These are phyloP conservation scores for Tulasnella sp. DNA, from an alignment of 768 basidiomycete species.

Conservation along the genomic window DNA sequence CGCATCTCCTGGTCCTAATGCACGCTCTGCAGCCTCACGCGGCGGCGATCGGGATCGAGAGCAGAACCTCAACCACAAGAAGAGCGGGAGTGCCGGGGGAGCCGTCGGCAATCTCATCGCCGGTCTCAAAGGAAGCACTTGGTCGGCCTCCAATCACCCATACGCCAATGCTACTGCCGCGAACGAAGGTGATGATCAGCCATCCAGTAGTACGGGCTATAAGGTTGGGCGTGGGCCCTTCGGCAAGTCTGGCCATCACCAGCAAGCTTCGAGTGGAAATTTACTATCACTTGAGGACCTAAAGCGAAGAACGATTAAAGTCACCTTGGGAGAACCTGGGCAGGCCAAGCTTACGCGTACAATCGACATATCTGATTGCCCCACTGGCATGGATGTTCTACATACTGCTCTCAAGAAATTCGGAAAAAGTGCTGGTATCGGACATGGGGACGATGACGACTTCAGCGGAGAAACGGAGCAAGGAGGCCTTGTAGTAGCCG, in stretches of 20 bases:
- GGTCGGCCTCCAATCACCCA: constrained; percentile 30
- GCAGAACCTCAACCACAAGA: constrained; percentile 22
- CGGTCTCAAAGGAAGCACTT: constrained; percentile 22
- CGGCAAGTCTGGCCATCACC: constrained; percentile 49
- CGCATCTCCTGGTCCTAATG: constrained; percentile 30
- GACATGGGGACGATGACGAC: constrained; percentile 45
- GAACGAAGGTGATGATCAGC: constrained; percentile 1
- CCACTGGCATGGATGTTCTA: constrained; percentile 81
- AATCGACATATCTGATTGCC: constrained; percentile 80
- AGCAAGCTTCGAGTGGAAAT: constrained; percentile 35
- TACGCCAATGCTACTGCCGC: not conserved
- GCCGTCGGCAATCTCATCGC: constrained; percentile 31
- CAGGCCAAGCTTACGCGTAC: constrained; percentile 57
- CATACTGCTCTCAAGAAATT: constrained; percentile 91
- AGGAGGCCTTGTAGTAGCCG: constrained; percentile 78
- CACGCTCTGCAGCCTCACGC: constrained; percentile 22
- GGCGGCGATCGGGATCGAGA: not conserved
- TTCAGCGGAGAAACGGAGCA: constrained; percentile 70
- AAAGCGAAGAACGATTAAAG: constrained; percentile 84
- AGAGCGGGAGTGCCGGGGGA: constrained; percentile 25
- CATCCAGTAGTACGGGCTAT: constrained; percentile 48
- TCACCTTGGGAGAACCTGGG: constrained; percentile 80
- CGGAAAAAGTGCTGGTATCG: constrained; percentile 55
- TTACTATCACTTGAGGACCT: constrained; percentile 73
- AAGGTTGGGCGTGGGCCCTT: constrained; percentile 66